Evolutionary conservation across 768 basidiomycete species (phyloP).

Genomic region (Suillus tomentosus): DNA sequence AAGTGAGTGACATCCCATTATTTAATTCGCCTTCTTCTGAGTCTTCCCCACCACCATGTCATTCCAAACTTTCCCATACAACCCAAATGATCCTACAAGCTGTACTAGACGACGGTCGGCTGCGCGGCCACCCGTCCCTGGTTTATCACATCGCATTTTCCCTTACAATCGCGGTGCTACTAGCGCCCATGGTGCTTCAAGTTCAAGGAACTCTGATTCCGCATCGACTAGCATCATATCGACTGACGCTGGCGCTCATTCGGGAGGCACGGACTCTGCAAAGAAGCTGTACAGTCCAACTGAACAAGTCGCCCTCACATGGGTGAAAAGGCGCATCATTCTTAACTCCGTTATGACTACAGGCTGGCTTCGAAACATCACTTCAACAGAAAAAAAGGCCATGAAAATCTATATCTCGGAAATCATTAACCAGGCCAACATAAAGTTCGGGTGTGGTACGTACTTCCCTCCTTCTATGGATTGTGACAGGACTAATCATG

Average conservation of each 20-base stretch:
- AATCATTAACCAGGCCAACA: background rate
- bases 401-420: background rate
- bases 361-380: background rate
- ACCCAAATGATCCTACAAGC: background rate
- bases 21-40: too few relatives aligned
- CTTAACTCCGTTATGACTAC: background rate
- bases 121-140: background rate
- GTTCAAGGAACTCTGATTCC: background rate
- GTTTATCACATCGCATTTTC: background rate
- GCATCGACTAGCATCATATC: too few relatives aligned
- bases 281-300: background rate
- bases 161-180: background rate
- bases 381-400: background rate
- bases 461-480: background rate
- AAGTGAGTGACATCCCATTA: too few relatives aligned
- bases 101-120: background rate
- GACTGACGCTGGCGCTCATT: too few relatives aligned
- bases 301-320: background rate
- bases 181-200: too few relatives aligned
- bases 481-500: background rate
- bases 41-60: background rate
- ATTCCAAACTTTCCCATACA: background rate
- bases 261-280: too few relatives aligned
- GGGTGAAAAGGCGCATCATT: background rate
- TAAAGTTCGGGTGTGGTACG: background rate